phyloP scores from a whole-genome alignment of 371 early-diverging fungal species.

The Amoeboradix gromovi region DNA sequence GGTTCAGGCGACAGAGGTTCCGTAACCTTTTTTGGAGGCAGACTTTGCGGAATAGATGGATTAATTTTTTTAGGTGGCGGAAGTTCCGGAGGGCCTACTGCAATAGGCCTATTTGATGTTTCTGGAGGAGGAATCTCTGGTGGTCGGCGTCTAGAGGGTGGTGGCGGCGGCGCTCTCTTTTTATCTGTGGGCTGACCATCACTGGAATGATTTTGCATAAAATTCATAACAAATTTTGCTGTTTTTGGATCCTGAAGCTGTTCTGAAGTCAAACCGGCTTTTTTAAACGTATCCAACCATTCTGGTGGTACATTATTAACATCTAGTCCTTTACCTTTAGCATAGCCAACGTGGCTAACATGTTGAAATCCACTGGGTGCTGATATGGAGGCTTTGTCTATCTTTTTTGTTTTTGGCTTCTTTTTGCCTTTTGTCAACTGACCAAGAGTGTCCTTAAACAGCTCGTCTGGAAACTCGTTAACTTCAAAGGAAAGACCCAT shows the following conservation, averaged over 20 bases:
- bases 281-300: slow-evolving; percentile 2
- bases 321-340: slow-evolving; percentile 2
- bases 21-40: not conserved
- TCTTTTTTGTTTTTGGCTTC: slow-evolving; percentile 1
- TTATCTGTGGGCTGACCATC: not conserved
- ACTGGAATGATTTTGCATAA: slow-evolving; percentile 2
- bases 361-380: slow-evolving; percentile 3
- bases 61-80: not conserved
- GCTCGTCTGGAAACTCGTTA: not conserved
- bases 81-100: not conserved
- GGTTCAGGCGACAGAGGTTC: not conserved
- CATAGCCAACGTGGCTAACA: slow-evolving; percentile 3
- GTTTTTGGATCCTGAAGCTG: slow-evolving; percentile 2
- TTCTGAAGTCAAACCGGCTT: slow-evolving; percentile 2
- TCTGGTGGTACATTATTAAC: slow-evolving; percentile 4
- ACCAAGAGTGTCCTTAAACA: not conserved
- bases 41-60: not conserved
- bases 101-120: not conserved
- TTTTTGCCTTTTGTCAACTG: not conserved
- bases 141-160: not conserved
- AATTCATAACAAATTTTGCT: slow-evolving; percentile 2
- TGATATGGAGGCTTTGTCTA: slow-evolving; percentile 2
- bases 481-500: not conserved
- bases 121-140: slow-evolving; percentile 1
- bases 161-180: slow-evolving; percentile 2